Base-by-base conservation (phyloP, 2,329 filamentous ascomycete genomes). In the Fusarium goolgardi region DNA sequence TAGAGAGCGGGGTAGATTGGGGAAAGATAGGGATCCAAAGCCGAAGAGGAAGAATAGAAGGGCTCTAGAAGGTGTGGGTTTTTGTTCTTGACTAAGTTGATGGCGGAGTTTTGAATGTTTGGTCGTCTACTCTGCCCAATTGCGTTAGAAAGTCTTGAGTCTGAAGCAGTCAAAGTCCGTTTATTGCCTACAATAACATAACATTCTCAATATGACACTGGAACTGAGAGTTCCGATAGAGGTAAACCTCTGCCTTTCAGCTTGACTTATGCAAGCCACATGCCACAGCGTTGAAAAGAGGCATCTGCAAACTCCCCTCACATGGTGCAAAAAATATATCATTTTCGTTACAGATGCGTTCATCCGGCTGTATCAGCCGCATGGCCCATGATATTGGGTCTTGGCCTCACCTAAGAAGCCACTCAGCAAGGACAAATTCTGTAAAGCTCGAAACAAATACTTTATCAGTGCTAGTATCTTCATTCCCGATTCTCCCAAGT, bases 121-220 rank as follows among this genome's bases (percentile, higher is more conserved):
- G 35, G n/a, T 67, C 65, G 64, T 68, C n/a, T 67, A 68, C 35
- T 45, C 41, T 60, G 25, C 64, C 59, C 23, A 32, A 67, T 65
- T 43, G 59, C 54, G 65, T 65, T 67, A 62, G 56, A 18, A 44
- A 54, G 23, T 32, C 29, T 41, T 37, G n/a, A n/a, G 23, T 27
- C 5, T 43, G 13, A n/a, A 37, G 25, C 21, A 18, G 23, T 7
- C 13, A 34, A 53, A 11, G n/a, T 23, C 21, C 15, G 31, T 15
- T 27, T 44, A 39, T 52, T 31, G 25, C 37, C 35, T 46, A 10
- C 11, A 7, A 29, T 25, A 54, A 18, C 25, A 29, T 25, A 54
- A 18, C 25, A 18, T 21, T 32, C 18, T 53, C 16, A 12, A 23
- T 32, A 35, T 15, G 25, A 32, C 31, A 27, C 2, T 21, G 34